Evolutionary conservation across 768 basidiomycete species (phyloP), one percentile per base, ranked within the genome.

Genomic region (Thelephora aurantiotincta): DNA sequence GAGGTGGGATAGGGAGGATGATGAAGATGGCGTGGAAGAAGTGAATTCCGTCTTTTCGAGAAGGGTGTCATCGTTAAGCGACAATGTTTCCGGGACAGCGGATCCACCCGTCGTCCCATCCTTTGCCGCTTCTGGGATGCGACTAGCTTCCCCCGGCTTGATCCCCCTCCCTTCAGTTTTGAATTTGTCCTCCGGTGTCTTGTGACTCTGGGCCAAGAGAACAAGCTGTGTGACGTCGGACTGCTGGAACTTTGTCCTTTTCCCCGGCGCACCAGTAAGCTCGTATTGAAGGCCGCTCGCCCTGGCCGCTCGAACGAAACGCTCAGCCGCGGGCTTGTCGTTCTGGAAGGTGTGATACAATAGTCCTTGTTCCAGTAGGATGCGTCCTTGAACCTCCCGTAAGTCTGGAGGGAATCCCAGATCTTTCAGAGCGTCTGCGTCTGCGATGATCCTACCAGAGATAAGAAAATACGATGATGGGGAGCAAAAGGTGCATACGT

Each of bases 21-120:
- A 63, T 3, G 59, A 48, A 5, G 70, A 58, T 5, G 73, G 64
- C 13, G 78, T 65, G 42, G 68, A 82, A 11, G 83, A 81, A 7
- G 90, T 91, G 61, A 89, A 99, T 57, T 85, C 75, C 0, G 94
- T 98, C 55, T 85, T 80, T 65, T 99, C 96, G 35, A 99, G 74
- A 14, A 99, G 73, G 0, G 93, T 98, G 63, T 99, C 96, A 62
- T 98, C 96, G 62, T 98, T 94, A 43, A 98, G 71, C 2, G 72
- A 68, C 22, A 98, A 63, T 3, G 83, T 80, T 61, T 87, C 79
- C n/a, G 94, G 92, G 22, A 90, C 55, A 46, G 60, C 60, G 7
- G 54, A 43, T n/a, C 47, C 50, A 20, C 44, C 23, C 22, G 44
- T 14, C 22, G 44, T 35, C 37, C 19, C 49, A n/a, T 38, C n/a